Conservation (phyloP, 2,329 filamentous ascomycete species). For the Monilinia laxa region DNA sequence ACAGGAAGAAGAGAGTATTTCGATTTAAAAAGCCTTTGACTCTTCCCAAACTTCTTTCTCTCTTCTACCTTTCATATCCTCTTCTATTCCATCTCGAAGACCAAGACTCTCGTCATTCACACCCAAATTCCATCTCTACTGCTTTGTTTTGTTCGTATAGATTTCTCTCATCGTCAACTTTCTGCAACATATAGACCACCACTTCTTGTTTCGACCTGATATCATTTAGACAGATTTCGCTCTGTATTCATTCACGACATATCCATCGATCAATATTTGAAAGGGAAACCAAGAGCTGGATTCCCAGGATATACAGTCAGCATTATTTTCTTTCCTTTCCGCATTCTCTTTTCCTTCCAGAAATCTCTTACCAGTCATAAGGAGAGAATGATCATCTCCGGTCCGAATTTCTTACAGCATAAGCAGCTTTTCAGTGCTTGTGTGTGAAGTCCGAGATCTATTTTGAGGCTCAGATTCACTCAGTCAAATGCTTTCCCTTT, state of each 20-base stretch:
- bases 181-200: conserved; percentile 6
- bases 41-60: conserved; percentile 16
- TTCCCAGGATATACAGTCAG: conserved; percentile 28
- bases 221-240: not conserved
- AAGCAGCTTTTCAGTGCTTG: not conserved
- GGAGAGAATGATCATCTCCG: conserved; percentile 4
- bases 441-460: not conserved
- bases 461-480: not conserved
- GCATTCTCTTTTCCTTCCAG: conserved; percentile 1
- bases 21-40: conserved; percentile 25
- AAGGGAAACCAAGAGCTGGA: conserved; percentile 40
- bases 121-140: conserved; percentile 2
- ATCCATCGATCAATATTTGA: not conserved
- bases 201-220: not conserved
- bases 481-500: not conserved
- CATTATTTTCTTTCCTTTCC: conserved; percentile 11
- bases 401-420: conserved; percentile 10
- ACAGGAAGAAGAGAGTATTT: conserved; percentile 6
- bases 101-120: conserved; percentile 15
- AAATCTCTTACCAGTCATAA: not conserved
- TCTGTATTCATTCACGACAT: not conserved
- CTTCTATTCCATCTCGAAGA: conserved; percentile 7
- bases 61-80: conserved; percentile 24
- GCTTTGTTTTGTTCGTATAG: not conserved
- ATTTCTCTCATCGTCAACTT: not conserved